phyloP scores from a whole-genome alignment of 192 early-diverging fungal genomes.

The Dispira parvispora region DNA sequence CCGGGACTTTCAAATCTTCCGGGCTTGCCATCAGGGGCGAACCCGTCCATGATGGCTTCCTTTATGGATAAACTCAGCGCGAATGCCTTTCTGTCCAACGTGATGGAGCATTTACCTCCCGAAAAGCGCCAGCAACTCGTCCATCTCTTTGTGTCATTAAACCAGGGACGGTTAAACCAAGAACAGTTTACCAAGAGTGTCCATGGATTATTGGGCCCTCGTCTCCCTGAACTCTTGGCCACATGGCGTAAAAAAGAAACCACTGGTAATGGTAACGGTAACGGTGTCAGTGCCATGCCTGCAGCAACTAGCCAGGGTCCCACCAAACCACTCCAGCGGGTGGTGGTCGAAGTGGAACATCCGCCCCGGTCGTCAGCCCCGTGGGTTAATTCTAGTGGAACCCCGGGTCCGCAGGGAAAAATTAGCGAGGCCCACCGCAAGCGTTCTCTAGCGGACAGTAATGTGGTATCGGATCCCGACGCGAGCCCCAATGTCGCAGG shows the following conservation, averaged over 20 bases:
- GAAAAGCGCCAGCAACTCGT: not conserved
- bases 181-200: not conserved
- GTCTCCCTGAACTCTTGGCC: not conserved
- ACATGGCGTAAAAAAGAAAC: slow-evolving; percentile 1
- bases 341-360: no score
- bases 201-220: slow-evolving; percentile 1
- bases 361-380: no score
- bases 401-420: not conserved
- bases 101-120: slow-evolving; percentile 11
- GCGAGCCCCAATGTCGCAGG: not conserved
- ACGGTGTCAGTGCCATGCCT: no score
- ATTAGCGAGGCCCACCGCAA: not conserved
- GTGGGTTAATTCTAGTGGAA: no score
- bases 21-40: not conserved
- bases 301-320: no score
- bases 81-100: slow-evolving; percentile 8
- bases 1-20: no score
- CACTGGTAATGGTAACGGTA: not conserved
- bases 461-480: not conserved
- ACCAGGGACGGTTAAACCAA: slow-evolving; percentile 4
- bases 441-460: not conserved
- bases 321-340: no score
- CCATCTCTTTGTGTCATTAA: slow-evolving; percentile 3
- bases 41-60: not conserved
- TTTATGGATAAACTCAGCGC: slow-evolving; percentile 5